Conservation (phyloP, 164 flowering plant genomes). For the Annona squamosa region DNA sequence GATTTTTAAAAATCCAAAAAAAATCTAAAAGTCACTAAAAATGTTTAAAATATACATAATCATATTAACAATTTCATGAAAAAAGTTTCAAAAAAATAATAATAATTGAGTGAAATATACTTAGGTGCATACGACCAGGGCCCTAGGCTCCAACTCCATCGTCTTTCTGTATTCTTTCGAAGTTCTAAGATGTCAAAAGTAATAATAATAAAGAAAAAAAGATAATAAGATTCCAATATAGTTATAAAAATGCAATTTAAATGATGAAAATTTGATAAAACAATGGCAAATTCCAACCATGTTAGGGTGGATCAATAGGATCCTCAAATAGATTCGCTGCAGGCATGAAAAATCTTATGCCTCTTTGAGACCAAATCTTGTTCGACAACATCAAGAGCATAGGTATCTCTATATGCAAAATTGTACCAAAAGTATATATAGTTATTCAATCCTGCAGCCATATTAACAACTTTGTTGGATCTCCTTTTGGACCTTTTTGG, state of each 20-base stretch:
- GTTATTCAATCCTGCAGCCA: conserved; percentile 65
- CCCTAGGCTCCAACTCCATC: too few species aligned
- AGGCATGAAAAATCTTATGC: not conserved
- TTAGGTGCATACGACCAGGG: too few species aligned
- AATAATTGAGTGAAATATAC: too few species aligned
- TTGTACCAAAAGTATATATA: not conserved
- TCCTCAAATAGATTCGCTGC: not conserved
- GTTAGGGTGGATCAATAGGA: not conserved
- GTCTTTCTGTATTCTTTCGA: too few species aligned
- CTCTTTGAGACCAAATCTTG: not conserved
- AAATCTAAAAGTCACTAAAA: too few species aligned
- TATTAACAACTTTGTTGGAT: conserved; percentile 90
- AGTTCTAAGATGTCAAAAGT: not conserved
- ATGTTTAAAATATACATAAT: too few species aligned
- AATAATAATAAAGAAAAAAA: too few species aligned
- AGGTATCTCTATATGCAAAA: not conserved
- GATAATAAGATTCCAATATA: not conserved
- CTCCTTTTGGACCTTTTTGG: conserved; percentile 23
- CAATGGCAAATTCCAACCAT: not conserved
- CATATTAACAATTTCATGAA: too few species aligned
- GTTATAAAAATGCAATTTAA: not conserved
- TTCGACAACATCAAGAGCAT: not conserved
- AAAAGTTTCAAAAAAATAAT: too few species aligned
- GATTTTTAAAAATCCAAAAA: too few species aligned
- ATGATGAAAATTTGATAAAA: too few species aligned